phyloP scores from a whole-genome alignment of 1,139 yeast species.

The Pichiaceae sp. region DNA sequence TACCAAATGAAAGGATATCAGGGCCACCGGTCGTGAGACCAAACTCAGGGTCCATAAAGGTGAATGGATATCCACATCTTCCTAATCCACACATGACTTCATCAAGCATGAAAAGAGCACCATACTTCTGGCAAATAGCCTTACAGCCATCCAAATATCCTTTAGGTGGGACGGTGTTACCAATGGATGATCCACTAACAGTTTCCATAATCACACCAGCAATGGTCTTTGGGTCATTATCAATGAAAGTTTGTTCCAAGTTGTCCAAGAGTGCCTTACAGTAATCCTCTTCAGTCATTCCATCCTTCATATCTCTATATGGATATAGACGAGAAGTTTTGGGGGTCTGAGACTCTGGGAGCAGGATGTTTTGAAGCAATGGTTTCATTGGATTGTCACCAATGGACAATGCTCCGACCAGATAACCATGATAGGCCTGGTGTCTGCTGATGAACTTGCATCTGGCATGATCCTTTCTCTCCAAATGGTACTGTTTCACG shows the following conservation, averaged over 20 bases:
- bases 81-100: conserved; percentile 48
- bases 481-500: conserved; percentile 46
- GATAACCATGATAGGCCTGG: conserved; percentile 52
- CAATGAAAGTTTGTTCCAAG: conserved; percentile 41
- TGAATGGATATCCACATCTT: conserved; percentile 31
- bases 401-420: conserved; percentile 46
- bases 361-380: conserved; percentile 33
- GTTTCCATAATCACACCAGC: conserved; percentile 50
- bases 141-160: conserved; percentile 37
- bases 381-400: conserved; percentile 34
- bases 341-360: conserved; percentile 33
- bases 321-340: conserved; percentile 42
- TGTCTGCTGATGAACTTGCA: conserved; percentile 43
- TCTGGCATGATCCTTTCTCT: conserved; percentile 40
- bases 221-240: conserved; percentile 45
- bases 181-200: conserved; percentile 50
- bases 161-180: conserved; percentile 48
- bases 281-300: conserved; percentile 42
- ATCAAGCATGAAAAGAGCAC: conserved; percentile 36
- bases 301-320: conserved; percentile 36
- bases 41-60: conserved; percentile 32
- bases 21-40: conserved; percentile 42
- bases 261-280: conserved; percentile 36
- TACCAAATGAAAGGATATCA: conserved; percentile 55
- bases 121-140: conserved; percentile 36